phyloP scores from a whole-genome alignment of 768 basidiomycete genomes.

The Boletus rex-veris region DNA sequence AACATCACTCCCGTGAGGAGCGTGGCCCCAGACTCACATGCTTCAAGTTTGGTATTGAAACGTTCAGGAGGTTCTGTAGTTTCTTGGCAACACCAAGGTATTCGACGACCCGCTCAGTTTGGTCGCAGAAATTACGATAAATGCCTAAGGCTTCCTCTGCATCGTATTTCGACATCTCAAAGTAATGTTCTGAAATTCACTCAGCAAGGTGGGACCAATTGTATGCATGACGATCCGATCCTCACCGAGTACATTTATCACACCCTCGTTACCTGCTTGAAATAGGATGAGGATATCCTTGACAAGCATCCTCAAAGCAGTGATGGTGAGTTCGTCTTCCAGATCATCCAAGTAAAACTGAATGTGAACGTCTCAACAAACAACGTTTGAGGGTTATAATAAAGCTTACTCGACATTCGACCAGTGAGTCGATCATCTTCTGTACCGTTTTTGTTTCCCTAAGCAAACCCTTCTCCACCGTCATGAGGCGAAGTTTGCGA shows the following conservation, averaged over 20 bases:
- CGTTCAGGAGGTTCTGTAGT: conserved; percentile 87
- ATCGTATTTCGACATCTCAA: conserved; percentile 96
- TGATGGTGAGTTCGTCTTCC: conserved; percentile 86
- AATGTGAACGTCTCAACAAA: neutral
- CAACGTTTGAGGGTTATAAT: neutral
- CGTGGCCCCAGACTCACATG: conserved; percentile 51
- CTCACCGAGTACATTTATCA: conserved; percentile 73
- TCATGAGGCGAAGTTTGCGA: conserved; percentile 83
- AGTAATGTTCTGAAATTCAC: conserved; percentile 74
- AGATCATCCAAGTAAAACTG: conserved; percentile 94
- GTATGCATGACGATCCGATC: conserved; percentile 32
- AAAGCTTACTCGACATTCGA: conserved; percentile 78
- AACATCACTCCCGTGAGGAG: neutral
- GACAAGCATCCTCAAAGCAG: conserved; percentile 88
- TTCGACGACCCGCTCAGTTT: conserved; percentile 91
- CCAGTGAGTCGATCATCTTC: conserved; percentile 79
- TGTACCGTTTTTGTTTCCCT: conserved; percentile 92
- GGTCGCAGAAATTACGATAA: conserved; percentile 92
- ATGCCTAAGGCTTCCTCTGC: conserved; percentile 79
- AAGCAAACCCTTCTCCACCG: conserved; percentile 92
- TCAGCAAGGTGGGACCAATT: conserved; percentile 11
- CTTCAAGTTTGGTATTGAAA: conserved; percentile 90
- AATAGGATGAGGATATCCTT: conserved; percentile 95
- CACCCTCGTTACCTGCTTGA: conserved; percentile 95
- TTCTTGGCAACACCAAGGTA: conserved; percentile 91